phyloP scores from a whole-genome alignment of 106 monocot genomes.

The Cymbidium sinense region DNA sequence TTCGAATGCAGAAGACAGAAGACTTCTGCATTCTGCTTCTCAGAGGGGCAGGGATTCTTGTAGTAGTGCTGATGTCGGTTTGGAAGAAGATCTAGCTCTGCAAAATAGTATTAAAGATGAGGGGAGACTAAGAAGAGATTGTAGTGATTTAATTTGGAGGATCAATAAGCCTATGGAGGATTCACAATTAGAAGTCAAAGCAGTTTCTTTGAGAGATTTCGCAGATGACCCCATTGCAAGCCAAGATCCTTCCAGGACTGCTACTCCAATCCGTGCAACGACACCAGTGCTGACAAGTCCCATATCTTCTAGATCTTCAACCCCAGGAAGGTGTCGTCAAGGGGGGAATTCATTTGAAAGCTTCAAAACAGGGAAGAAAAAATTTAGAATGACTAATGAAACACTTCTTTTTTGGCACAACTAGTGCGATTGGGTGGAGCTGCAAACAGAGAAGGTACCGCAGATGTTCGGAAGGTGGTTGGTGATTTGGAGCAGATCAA shows the following conservation, averaged over 20 bases:
- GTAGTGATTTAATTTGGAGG: slow-evolving; percentile 14
- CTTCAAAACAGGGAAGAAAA: slow-evolving; percentile 5
- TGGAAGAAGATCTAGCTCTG: slow-evolving; percentile 27
- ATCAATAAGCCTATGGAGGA: slow-evolving; percentile 27
- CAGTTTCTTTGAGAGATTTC: slow-evolving; percentile 78
- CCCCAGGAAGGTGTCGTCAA: slow-evolving; percentile 31
- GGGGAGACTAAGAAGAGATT: slow-evolving; percentile 82
- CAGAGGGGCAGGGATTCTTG: slow-evolving; percentile 72
- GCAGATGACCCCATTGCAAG: slow-evolving; percentile 95
- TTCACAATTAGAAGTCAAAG: slow-evolving; percentile 20
- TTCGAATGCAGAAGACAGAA: slow-evolving; percentile 83
- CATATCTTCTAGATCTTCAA: slow-evolving; percentile 57
- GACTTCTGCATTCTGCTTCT: slow-evolving; percentile 52
- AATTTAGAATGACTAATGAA: slow-evolving; percentile 29
- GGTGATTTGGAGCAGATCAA: slow-evolving; percentile 1
- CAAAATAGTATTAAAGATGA: slow-evolving; percentile 33
- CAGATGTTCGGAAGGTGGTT: background rate
- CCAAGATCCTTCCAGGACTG: slow-evolving; percentile 74
- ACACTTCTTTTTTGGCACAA: slow-evolving; percentile 5
- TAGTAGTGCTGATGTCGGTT: slow-evolving; percentile 61
- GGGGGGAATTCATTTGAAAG: slow-evolving; percentile 13
- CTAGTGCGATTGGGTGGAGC: slow-evolving; percentile 8
- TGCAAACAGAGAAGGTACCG: background rate
- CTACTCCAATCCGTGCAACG: slow-evolving; percentile 57
- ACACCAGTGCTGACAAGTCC: slow-evolving; percentile 69